Conservation (phyloP, 768 basidiomycete genomes). For the Suillus spraguei region DNA sequence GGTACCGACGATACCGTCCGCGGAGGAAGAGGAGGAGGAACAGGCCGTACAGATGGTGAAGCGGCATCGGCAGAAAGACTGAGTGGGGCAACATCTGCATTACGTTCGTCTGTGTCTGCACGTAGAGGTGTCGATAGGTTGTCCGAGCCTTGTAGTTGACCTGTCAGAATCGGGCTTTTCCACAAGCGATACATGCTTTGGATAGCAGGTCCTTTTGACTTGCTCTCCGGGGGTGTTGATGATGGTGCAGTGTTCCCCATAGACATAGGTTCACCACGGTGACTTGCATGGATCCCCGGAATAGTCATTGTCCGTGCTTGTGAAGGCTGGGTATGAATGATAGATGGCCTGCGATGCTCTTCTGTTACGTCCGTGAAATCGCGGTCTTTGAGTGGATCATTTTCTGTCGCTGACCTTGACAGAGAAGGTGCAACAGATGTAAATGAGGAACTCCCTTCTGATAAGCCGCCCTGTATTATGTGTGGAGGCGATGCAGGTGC, state of each 20-base stretch:
- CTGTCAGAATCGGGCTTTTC: slow-evolving; percentile 51
- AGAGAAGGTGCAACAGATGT: slow-evolving; percentile 34
- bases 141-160: slow-evolving; percentile 29
- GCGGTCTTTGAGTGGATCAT: slow-evolving; percentile 34
- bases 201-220: slow-evolving; percentile 53
- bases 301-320: slow-evolving; percentile 83
- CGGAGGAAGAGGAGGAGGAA: slow-evolving; percentile 45
- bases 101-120: slow-evolving; percentile 22
- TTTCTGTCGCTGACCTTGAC: slow-evolving; percentile 38
- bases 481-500: slow-evolving; percentile 28
- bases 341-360: slow-evolving; percentile 38
- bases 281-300: slow-evolving; percentile 83
- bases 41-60: slow-evolving; percentile 29
- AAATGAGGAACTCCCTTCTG: slow-evolving; percentile 27
- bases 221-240: slow-evolving; percentile 42
- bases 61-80: slow-evolving; percentile 26
- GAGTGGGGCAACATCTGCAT: slow-evolving; percentile 34
- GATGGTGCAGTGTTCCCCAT: slow-evolving; percentile 70
- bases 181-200: slow-evolving; percentile 76
- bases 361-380: slow-evolving; percentile 33
- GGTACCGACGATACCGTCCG: slow-evolving; percentile 38
- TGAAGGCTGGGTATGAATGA: slow-evolving; percentile 73
- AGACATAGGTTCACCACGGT: slow-evolving; percentile 84
- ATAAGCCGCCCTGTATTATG: slow-evolving; percentile 20
- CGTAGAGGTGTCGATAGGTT: slow-evolving; percentile 10